Evolutionary conservation across 2,329 filamentous ascomycete species (phyloP), one percentile per base, ranked within the genome.

Genomic region (Nemania diffusa): DNA sequence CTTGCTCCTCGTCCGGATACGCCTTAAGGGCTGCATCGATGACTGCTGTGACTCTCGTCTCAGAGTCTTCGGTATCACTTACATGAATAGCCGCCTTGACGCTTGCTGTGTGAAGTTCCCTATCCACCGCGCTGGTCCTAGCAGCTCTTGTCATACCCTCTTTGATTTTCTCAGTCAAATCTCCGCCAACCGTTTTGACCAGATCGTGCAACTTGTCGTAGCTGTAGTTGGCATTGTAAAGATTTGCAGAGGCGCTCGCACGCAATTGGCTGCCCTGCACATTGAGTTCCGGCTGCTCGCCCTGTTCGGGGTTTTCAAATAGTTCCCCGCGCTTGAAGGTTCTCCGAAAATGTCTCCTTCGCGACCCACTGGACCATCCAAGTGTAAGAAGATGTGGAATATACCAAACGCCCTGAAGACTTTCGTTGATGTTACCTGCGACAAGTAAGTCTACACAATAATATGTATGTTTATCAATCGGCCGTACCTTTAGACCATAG

Each of bases 401-500:
- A 34, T 50, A 57, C 63, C 63, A 65, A 2, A 60, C 40, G 5
- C 57, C 63, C 11, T 61, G 50, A 27, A 65, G 63, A 37, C 63
- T 65, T 37, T 65, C 63, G 27, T 61, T 65, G 17, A 61, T 56
- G 26, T 57, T 57, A 13, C 63, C 63, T 65, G 6, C 20, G 26
- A 20, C 3, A 29, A n/a, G 5, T 61, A 5, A 61, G 57, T 26
- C 22, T 2, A 37, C 5, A 7, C 27, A 2, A 29, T 8, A n/a
- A 13, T 7, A 52, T 6, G 5, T 2, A 15, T 1, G 5, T 1
- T 22, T 2, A 22, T 50, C 1, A 4, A 24, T 42, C 3, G 15
- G n/a, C 17, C 32, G 17, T 61, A 65, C 63, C 63, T 61, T 65
- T 61, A 15, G 57, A 61, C 63, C 63, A 61, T 3, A 61, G 42